Evolutionary conservation across 2,329 filamentous ascomycete species (phyloP), one percentile per base, ranked within the genome.

Genomic region (Arthrobotrys megalospora): DNA sequence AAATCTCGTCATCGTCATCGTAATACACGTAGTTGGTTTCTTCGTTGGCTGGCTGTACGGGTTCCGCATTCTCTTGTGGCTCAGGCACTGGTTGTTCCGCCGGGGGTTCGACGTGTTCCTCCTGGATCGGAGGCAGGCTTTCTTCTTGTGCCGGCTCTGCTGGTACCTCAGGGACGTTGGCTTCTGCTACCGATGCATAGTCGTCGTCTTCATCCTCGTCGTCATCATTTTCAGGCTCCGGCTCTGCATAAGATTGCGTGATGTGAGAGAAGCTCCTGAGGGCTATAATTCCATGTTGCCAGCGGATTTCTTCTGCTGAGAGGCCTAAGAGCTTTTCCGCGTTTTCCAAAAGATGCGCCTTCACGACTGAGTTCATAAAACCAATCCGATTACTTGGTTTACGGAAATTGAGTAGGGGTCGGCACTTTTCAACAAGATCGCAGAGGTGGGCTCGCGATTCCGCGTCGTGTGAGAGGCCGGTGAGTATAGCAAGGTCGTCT

Each of bases 241-340:
- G 77, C 1, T 80, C 67, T 43, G 76, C 64, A 24, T 85, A 84
- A 0, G 48, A 68, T 3, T 85, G 83, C 43, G 84, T 83, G 7
- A 86, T 63, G 34, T 86, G 84, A 1, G 83, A 82, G 65, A 86
- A 85, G 0, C 83, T 83, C 8, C 85, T 82, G 3, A 85, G 81
- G 1, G 84, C 83, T 2, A 86, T 80, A 1, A 86, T 83, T 1
- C 85, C 85, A n/a, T 86, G 85, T 45, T 86, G 85, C 80, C 84
- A 83, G 63, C 84, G 85, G 12, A 83, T 84, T 11, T 84, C 85
- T 45, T 86, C 84, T 0, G 81, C 76, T 0, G 84, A 84, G 47
- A 86, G 81, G 0, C 83, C 83, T 1, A 86, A 81, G 3, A 83
- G 80, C 50, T 79, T 80, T 41, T 83, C 81, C 10, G 84, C 81